These are phyloP conservation scores for Schizosaccharomyces osmophilus DNA, from an alignment of 805 yeast species.

Conservation along the genomic window DNA sequence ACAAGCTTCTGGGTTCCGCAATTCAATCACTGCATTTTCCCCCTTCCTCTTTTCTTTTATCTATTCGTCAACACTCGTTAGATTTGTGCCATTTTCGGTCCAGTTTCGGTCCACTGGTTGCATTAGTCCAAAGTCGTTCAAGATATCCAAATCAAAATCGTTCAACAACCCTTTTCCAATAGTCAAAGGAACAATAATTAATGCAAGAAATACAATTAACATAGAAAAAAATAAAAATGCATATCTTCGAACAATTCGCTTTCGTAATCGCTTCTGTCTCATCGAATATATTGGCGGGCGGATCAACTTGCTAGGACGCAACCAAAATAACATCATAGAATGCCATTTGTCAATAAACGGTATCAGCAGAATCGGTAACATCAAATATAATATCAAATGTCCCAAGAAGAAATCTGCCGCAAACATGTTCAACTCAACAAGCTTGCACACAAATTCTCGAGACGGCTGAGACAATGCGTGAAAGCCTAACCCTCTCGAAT, in stretches of 20 bases:
- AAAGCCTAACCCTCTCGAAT: constrained; percentile 77
- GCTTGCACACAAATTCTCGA: constrained; percentile 85
- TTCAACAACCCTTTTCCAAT: constrained; percentile 26
- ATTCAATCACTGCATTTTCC: too few species aligned
- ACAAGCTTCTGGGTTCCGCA: too few species aligned
- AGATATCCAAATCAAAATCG: background rate
- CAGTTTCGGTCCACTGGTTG: background rate
- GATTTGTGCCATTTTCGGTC: background rate
- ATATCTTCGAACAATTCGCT: constrained; percentile 91
- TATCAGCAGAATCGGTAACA: constrained; percentile 60
- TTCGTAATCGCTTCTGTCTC: constrained; percentile 86
- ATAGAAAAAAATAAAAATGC: constrained; percentile 53
- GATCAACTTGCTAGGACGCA: constrained; percentile 84
- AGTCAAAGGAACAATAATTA: constrained; percentile 79
- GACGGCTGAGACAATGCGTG: constrained; percentile 87
- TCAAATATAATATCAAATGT: constrained; percentile 65
- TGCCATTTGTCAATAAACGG: constrained; percentile 94
- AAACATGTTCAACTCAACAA: constrained; percentile 81
- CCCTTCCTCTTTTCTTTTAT: background rate
- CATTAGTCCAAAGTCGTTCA: background rate
- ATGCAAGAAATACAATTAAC: constrained; percentile 40
- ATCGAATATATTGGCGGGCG: constrained; percentile 93
- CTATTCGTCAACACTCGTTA: background rate
- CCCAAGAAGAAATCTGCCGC: constrained; percentile 92
- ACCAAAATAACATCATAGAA: constrained; percentile 95